phyloP scores from a whole-genome alignment of 495 filamentous ascomycete genomes.

The Hypoxylon fuscum region DNA sequence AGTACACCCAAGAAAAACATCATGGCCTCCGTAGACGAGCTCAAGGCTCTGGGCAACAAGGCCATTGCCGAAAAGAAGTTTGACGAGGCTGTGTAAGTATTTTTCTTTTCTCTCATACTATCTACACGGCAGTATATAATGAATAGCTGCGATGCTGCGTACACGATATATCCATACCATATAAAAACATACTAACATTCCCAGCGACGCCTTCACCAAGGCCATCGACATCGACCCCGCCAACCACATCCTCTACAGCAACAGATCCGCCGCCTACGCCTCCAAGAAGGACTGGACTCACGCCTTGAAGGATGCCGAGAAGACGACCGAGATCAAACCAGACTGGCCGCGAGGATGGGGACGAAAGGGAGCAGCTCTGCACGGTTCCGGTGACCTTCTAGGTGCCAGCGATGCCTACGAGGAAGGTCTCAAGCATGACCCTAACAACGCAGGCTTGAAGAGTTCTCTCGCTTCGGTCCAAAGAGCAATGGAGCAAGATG shows the following conservation, averaged over 20 bases:
- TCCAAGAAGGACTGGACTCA: conserved; percentile 86
- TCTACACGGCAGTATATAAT: not conserved
- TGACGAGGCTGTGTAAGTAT: conserved; percentile 87
- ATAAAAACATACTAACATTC: conserved; percentile 18
- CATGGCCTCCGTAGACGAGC: conserved; percentile 65
- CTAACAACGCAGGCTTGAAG: conserved; percentile 91
- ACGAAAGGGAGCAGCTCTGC: conserved; percentile 89
- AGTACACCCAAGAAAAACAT: too few relatives aligned
- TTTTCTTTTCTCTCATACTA: not conserved
- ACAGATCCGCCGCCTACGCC: conserved; percentile 94
- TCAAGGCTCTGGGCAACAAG: conserved; percentile 98
- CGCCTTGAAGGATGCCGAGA: conserved; percentile 88
- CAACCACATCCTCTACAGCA: conserved; percentile 98
- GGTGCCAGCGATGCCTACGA: conserved; percentile 90
- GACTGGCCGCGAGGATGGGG: conserved; percentile 98
- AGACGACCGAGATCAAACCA: conserved; percentile 91
- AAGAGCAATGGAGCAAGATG: conserved; percentile 86
- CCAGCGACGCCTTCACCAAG: conserved; percentile 89
- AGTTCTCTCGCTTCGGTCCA: conserved; percentile 82
- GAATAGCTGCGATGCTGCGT: not conserved
- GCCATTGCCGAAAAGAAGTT: conserved; percentile 97
- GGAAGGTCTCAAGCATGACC: conserved; percentile 88
- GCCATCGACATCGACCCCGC: conserved; percentile 86
- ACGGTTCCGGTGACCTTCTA: conserved; percentile 85
- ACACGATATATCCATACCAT: not conserved